These are phyloP conservation scores for Gossypium gossypioides DNA, from an alignment of 441 rosid species.

Conservation along the genomic window DNA sequence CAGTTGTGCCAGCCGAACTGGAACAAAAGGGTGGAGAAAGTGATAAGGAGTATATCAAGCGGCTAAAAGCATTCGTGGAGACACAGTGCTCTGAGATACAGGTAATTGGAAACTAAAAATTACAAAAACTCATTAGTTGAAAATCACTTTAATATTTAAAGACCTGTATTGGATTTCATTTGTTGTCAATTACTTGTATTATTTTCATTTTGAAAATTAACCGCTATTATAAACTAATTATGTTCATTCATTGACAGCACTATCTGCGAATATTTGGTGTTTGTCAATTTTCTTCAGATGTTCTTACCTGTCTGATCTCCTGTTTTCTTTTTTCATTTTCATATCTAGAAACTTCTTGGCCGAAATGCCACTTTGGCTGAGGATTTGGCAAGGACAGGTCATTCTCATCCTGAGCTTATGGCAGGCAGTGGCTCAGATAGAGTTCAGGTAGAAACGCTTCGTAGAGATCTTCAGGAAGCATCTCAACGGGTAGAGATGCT, in stretches of 20 bases:
- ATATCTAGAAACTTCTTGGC: constrained; percentile 61
- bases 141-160: not conserved
- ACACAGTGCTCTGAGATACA: constrained; percentile 68
- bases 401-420: constrained; percentile 47
- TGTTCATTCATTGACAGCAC: not conserved
- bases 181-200: not conserved
- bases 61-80: constrained; percentile 55
- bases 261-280: not conserved
- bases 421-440: constrained; percentile 48
- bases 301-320: constrained; percentile 3
- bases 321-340: not conserved
- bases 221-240: not conserved
- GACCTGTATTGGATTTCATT: not conserved
- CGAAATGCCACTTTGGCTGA: constrained; percentile 83
- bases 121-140: not conserved
- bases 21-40: constrained; percentile 54
- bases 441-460: constrained; percentile 59
- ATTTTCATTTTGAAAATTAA: not conserved
- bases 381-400: constrained; percentile 65
- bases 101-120: constrained; percentile 25
- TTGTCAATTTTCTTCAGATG: not conserved
- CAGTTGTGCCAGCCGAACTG: constrained; percentile 62
- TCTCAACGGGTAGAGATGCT: constrained; percentile 60
- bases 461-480: constrained; percentile 77
- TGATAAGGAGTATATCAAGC: constrained; percentile 50